Base-by-base conservation (phyloP, 2,329 filamentous ascomycete genomes). In the Fusarium coffeatum region DNA sequence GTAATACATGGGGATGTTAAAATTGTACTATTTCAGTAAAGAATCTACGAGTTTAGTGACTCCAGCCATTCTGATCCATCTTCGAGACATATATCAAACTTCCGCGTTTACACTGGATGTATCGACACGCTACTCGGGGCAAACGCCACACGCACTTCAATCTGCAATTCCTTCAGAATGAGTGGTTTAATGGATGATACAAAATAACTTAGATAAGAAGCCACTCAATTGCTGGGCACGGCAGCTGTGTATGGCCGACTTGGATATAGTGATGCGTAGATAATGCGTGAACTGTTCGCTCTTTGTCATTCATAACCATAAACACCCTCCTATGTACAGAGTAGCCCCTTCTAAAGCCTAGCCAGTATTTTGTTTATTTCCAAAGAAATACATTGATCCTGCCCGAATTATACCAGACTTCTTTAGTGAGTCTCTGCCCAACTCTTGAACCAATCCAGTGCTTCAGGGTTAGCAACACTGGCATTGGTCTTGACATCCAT, bases 401-500 rank as follows among this genome's bases (percentile, higher is more conserved):
- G 23, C 16, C 34, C 10, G 32, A 25, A 18, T 4, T 22, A 18
- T 22, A 10, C 11, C 0, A 23, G 30, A 25, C 5, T 18, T 15
- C 1, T n/a, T 27, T 67, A 82, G 23, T 91, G 83, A 53, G 82
- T 81, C 66, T 80, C 82, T 15, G 91, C 88, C 95, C 95, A 98
- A 32, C 86, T 82, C 70, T 88, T 87, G 80, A 98, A 98, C 92
- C 93, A 98, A 42, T 93, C 91, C 71, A 99, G 81, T 70, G 94
- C 94, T 72, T 91, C 92, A 3, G 92, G 90, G 79, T 98, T 98
- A 7, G 93, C 93, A n/a, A 98, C 94, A 76, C 93, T 97, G 0
- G 94, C 94, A 50, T 93, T 94, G 0, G 93, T 96, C 83, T 94
- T 94, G 70, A 98, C 89, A 55, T 93, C 88, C 80, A 94, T 83